Evolutionary conservation across 106 monocot genomes (phyloP), one percentile per base, ranked within the genome.

Genomic region (Cymbidium sinense): DNA sequence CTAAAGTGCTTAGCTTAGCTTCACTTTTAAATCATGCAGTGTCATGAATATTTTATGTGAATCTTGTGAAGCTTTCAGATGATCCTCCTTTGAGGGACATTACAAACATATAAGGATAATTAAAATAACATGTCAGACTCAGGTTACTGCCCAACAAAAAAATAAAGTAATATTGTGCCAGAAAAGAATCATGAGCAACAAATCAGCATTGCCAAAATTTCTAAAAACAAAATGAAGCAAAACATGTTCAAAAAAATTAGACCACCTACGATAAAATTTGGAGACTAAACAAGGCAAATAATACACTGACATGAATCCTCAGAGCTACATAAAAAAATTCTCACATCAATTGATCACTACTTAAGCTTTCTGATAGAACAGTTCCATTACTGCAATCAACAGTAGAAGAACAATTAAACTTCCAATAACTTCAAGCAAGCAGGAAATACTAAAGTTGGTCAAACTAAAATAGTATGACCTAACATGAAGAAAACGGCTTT

Each of bases 371-470:
- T 58, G 58, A n/a, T 58, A n/a, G 23, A 58, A 3, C 5, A 20
- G 5, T 58, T 58, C 1, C 5, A 58, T n/a, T 58, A 8, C 0
- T 58, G 58, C 23, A n/a, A 23, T n/a, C n/a, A 11, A 58, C 4
- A 23, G 58, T 23, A 58, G 58, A 58, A 23, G 58, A 58, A 58
- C 58, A 58, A 58, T 58, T 58, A 58, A n/a, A 58, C 58, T n/a
- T 23, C 23, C 23, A 58, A n/a, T 58, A 23, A 7, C 58, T 58
- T 5, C n/a, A 20, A 58, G 11, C 7, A 23, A n/a, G 11, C 15
- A 15, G 13, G 15, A 47, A 47, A 47, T 47, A 12, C 47, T 47
- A 12, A 47, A 47, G 11, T 47, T 47, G 13, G 13, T 15, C 47
- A 47, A 47, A 47, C 13, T 12, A 47, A 3, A 47, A 15, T 47